These are phyloP conservation scores for Castanospermum australe DNA, from an alignment of 306 rosid genomes.

Conservation along the genomic window DNA sequence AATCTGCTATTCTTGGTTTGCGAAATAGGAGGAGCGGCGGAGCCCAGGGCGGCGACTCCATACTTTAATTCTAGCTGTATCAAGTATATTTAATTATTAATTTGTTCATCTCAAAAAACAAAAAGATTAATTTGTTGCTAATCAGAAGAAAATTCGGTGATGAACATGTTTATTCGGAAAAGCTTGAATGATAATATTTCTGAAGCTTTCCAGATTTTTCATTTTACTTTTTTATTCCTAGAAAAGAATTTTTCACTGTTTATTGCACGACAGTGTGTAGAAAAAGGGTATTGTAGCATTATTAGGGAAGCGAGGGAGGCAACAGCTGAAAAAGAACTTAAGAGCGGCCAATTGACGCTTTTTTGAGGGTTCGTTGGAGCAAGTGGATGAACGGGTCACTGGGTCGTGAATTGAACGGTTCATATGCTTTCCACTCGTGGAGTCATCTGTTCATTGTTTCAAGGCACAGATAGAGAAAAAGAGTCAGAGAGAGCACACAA, in stretches of 20 bases:
- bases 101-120: too few species aligned
- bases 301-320: neutral
- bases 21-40: neutral
- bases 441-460: neutral
- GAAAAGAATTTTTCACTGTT: neutral
- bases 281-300: neutral
- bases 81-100: neutral
- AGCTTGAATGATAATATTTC: neutral
- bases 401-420: neutral
- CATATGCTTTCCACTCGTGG: neutral
- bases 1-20: neutral
- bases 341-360: slow-evolving; percentile 20
- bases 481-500: neutral
- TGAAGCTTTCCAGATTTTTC: neutral
- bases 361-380: neutral
- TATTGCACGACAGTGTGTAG: neutral
- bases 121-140: neutral
- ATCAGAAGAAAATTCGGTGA: neutral
- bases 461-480: neutral
- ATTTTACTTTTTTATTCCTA: too few species aligned
- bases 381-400: neutral
- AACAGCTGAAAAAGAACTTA: neutral
- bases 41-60: neutral
- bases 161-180: neutral
- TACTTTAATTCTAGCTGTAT: neutral